phyloP scores from a whole-genome alignment of 129 eudicot genomes.

The Glebionis coronaria region DNA sequence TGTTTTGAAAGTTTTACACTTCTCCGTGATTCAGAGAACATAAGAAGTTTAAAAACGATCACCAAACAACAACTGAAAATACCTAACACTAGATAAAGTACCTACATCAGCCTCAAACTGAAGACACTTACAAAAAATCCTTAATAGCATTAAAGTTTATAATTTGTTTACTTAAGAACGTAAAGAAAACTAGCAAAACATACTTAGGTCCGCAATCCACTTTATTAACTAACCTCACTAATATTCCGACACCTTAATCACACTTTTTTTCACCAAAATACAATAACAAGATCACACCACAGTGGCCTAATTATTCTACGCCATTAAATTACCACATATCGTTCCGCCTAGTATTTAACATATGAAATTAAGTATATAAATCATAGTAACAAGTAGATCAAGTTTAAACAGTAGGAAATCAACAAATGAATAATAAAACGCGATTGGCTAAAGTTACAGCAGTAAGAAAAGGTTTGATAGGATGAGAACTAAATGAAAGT shows the following conservation, averaged over 20 bases:
- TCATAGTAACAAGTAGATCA: background rate
- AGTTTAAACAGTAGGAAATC: background rate
- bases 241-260: too few relatives aligned
- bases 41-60: background rate
- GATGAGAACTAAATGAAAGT: background rate
- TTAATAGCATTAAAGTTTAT: too few relatives aligned
- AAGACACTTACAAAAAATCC: background rate
- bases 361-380: background rate
- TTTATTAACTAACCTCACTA: too few relatives aligned
- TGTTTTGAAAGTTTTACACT: background rate
- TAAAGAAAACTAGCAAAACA: too few relatives aligned
- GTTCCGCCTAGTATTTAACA: background rate
- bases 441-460: background rate
- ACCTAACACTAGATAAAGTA: background rate
- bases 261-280: too few relatives aligned
- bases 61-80: conserved; percentile 7
- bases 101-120: background rate
- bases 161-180: too few relatives aligned
- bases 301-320: too few relatives aligned
- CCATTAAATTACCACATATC: too few relatives aligned
- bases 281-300: too few relatives aligned
- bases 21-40: background rate
- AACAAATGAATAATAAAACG: background rate
- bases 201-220: too few relatives aligned
- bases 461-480: background rate